Base-by-base conservation (phyloP, 495 filamentous ascomycete species). In the Xylaria nigripes region DNA sequence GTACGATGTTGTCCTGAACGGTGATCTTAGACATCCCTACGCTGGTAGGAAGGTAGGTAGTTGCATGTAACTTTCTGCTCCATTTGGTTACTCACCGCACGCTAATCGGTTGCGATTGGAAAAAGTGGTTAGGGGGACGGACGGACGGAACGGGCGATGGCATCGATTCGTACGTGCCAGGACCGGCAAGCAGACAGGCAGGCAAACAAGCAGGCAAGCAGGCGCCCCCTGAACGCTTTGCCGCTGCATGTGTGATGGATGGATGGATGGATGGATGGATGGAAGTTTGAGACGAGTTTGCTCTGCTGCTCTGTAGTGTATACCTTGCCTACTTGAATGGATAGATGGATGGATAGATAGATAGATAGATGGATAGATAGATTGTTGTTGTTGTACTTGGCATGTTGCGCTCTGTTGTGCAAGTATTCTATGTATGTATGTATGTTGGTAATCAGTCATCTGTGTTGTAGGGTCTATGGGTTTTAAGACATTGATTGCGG, bases 101-200 rank as follows among this genome's bases (percentile, higher is more conserved):
- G 36, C 36, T 18, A n/a, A 40, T 40, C 36, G 15, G 36, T 40
- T 18, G 9, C 4, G 27, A 9, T 4, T 4, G 27, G 4, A 9
- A 9, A 9, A 29, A 29, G 27, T n/a, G 36, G 36, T 18, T 4
- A 40, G 36, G 36, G 15, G 16, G 36, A n/a, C 5, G 32, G 32
- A 15, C 32, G 3, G 36, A 40, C 15, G 15, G 36, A n/a, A 40
- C 51, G 51, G 51, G 44, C 34, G 51, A 54, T 54, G 44, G 51
- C 51, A 48, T 54, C 51, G 51, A 54, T 54, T 40, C 42, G 43
- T 47, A 30, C 51, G 6, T 47, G 43, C 18, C 36, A 40, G 34
- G 32, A 21, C 32, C 15, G 15, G 16, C n/a, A 32, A 16, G 18
- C 45, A 29, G 21, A 10, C 8, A 32, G 27, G 12, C 45, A 18